Percentiles rank a stretch among this genome's conserved stretches.
These are phyloP conservation scores for Candida nitratophila DNA, from an alignment of 805 yeast species.

Conservation along the genomic window DNA sequence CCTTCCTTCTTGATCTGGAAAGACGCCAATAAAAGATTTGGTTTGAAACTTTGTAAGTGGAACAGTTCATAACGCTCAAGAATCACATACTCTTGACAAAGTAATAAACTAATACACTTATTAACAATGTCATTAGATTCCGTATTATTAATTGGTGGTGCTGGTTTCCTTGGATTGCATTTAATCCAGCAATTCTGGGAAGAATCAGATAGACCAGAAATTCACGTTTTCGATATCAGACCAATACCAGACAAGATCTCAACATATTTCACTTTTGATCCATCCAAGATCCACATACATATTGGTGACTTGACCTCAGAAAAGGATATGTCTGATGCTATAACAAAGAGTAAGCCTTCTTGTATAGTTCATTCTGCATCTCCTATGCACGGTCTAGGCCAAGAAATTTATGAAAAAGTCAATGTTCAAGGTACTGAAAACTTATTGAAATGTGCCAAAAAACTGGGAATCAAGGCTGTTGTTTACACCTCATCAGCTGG, in stretches of 20 bases:
- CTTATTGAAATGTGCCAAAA: constrained; percentile 57
- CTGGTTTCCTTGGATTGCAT: constrained; percentile 92
- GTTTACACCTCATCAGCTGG: constrained; percentile 98
- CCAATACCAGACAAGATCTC: constrained; percentile 73
- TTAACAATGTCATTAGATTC: constrained; percentile 31
- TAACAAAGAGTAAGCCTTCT: constrained; percentile 49
- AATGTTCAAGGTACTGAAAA: constrained; percentile 85
- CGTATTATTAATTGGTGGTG: constrained; percentile 88
- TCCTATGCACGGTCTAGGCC: constrained; percentile 86
- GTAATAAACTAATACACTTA: too few relatives aligned
- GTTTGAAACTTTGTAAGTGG: too few relatives aligned
- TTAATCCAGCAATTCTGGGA: constrained; percentile 77
- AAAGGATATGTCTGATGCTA: constrained; percentile 59
- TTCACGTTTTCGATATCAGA: constrained; percentile 87
- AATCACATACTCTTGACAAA: too few relatives aligned
- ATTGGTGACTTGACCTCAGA: constrained; percentile 81
- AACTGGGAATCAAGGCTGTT: constrained; percentile 48
- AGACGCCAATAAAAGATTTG: too few relatives aligned
- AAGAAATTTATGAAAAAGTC: constrained; percentile 78
- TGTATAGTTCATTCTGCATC: constrained; percentile 95
- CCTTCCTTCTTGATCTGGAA: too few relatives aligned
- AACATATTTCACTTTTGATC: constrained; percentile 67
- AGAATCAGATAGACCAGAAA: constrained; percentile 56
- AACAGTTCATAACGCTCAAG: too few relatives aligned
- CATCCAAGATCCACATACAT: constrained; percentile 48